Conservation (phyloP, 257 asterid species). For the Lithospermum erythrorhizon region DNA sequence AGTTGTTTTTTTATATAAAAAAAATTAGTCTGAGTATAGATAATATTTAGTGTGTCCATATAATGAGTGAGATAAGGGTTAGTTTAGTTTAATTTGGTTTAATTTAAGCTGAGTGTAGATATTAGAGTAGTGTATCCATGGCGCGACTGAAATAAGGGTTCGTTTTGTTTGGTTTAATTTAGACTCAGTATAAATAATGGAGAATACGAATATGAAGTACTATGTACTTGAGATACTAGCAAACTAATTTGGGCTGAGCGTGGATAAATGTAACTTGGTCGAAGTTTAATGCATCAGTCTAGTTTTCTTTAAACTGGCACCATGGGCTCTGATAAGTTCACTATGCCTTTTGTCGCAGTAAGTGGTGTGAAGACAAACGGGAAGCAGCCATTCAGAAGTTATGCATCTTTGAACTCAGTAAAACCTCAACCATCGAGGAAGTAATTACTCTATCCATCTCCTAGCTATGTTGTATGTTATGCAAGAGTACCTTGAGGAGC, state of each 20-base stretch:
- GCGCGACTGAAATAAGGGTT: too few relatives aligned
- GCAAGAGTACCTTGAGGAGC: not conserved
- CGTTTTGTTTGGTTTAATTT: too few relatives aligned
- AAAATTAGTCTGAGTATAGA: too few relatives aligned
- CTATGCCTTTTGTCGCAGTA: slow-evolving; percentile 25
- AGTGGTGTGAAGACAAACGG: slow-evolving; percentile 27
- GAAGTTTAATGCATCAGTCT: not conserved
- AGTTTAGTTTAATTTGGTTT: too few relatives aligned
- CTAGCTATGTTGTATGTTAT: slow-evolving; percentile 2
- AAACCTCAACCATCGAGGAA: slow-evolving; percentile 48
- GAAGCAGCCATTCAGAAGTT: slow-evolving; percentile 29
- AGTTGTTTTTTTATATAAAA: not conserved
- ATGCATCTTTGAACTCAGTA: slow-evolving; percentile 46
- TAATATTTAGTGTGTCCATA: too few relatives aligned
- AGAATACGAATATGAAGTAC: too few relatives aligned
- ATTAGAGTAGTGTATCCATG: too few relatives aligned
- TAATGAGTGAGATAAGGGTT: too few relatives aligned
- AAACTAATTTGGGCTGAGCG: not conserved
- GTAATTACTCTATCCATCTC: slow-evolving; percentile 31
- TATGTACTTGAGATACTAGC: not conserved
- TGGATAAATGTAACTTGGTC: not conserved
- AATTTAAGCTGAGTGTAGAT: too few relatives aligned
- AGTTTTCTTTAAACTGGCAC: not conserved
- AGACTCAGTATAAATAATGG: too few relatives aligned
- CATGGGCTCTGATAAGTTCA: slow-evolving; percentile 8